Percentiles rank a stretch among this genome's conserved stretches.
phyloP scores from a whole-genome alignment of 768 basidiomycete species.

The Hericium erinaceus region DNA sequence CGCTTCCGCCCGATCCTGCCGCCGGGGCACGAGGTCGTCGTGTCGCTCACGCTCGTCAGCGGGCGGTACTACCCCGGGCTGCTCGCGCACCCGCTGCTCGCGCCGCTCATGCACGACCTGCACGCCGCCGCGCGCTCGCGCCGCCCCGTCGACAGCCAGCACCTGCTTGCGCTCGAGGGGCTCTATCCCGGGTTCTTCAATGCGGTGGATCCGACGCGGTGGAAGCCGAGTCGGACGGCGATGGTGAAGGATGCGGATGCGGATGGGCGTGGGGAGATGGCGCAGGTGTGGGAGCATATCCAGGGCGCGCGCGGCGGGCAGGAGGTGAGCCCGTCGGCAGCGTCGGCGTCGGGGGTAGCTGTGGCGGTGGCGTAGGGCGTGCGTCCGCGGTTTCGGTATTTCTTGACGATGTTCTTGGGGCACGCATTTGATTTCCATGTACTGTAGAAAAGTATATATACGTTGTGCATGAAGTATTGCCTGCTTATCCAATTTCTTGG shows the following conservation, averaged over 20 bases:
- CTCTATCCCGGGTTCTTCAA: slow-evolving; percentile 58
- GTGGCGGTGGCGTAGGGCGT: neutral
- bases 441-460: no score
- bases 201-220: slow-evolving; percentile 56
- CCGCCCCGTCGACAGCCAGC: slow-evolving; percentile 33
- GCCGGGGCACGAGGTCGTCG: slow-evolving; percentile 50
- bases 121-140: slow-evolving; percentile 22
- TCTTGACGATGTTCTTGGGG: neutral
- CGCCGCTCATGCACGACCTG: slow-evolving; percentile 27
- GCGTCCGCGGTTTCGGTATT: neutral
- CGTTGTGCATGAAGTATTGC: no score
- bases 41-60: slow-evolving; percentile 62
- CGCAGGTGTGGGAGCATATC: slow-evolving; percentile 23
- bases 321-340: no score
- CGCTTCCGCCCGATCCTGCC: slow-evolving; percentile 60
- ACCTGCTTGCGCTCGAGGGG: slow-evolving; percentile 68
- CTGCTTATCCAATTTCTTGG: no score
- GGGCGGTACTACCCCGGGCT: slow-evolving; percentile 78
- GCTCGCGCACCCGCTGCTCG: slow-evolving; percentile 54
- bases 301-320: no score
- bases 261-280: slow-evolving; percentile 35
- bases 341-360: no score
- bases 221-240: slow-evolving; percentile 37
- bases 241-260: slow-evolving; percentile 60
- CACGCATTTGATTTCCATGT: no score